A percentile compares a stretch with the other conserved stretches of the same genome.
Conservation (phyloP, 1,139 yeast species). For the Geotrichum restrictum region DNA sequence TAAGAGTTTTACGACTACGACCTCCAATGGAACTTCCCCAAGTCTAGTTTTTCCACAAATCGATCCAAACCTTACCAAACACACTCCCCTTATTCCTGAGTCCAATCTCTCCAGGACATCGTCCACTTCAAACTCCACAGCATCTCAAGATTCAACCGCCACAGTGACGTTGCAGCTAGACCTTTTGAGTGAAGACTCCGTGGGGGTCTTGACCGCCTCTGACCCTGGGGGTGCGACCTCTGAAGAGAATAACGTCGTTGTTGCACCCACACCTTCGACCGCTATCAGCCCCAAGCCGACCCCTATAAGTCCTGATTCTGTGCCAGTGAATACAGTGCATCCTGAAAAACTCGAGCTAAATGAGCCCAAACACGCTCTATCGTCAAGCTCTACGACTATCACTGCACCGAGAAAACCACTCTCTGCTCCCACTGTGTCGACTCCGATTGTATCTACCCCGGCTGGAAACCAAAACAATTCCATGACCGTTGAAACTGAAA, state of each 20-base stretch:
- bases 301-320: not conserved
- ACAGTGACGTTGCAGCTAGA: conserved; percentile 1
- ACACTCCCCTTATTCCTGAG: not conserved
- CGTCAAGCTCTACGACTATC: not conserved
- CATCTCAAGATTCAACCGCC: not conserved
- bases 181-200: not conserved
- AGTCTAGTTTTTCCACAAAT: not conserved
- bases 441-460: not conserved
- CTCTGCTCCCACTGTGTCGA: too few species aligned
- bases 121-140: not conserved
- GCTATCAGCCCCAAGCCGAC: not conserved
- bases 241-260: not conserved
- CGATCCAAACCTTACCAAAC: not conserved
- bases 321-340: not conserved
- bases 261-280: not conserved
- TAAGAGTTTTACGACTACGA: conserved; percentile 4
- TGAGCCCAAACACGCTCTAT: not conserved
- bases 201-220: not conserved
- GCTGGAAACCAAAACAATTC: conserved; percentile 22
- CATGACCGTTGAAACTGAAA: conserved; percentile 45
- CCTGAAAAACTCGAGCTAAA: not conserved
- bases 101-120: not conserved
- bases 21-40: not conserved
- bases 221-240: not conserved
- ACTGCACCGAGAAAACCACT: not conserved